Percentiles rank a stretch among this genome's conserved stretches.
Conservation (phyloP, 164 flowering plant species). For the Tetracentron sinense region DNA sequence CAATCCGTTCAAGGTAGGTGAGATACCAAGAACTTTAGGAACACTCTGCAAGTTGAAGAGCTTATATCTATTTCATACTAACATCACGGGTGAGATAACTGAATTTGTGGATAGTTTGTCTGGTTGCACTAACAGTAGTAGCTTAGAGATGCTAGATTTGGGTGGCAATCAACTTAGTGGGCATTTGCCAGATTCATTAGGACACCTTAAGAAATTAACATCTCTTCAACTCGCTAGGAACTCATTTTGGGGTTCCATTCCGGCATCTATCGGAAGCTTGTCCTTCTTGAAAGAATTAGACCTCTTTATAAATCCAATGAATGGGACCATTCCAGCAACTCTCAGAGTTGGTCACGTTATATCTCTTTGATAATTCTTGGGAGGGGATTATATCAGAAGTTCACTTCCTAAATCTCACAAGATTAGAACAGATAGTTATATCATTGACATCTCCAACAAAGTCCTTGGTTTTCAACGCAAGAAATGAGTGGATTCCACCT, state of each 20-base stretch:
- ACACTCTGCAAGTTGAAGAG: constrained; percentile 9
- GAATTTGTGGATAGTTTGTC: constrained; percentile 4
- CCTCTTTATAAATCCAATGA: background rate
- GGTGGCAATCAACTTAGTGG: constrained; percentile 11
- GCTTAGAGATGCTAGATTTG: background rate
- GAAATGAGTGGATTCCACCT: constrained; percentile 4
- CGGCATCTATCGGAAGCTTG: background rate
- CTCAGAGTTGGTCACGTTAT: background rate
- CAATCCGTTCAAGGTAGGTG: background rate
- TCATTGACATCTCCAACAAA: background rate
- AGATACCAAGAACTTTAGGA: constrained; percentile 1
- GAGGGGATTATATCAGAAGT: background rate
- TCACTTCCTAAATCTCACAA: background rate
- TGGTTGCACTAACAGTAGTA: background rate
- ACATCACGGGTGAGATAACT: constrained; percentile 1
- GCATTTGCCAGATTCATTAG: constrained; percentile 12
- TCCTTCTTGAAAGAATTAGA: background rate
- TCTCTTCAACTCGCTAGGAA: background rate
- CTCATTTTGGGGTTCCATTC: background rate
- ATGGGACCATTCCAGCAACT: constrained; percentile 8
- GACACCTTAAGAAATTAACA: background rate
- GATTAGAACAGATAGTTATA: background rate
- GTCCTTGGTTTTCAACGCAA: constrained; percentile 4
- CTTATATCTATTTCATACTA: background rate
- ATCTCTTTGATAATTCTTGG: background rate